phyloP scores from a whole-genome alignment of 23 red algal species.

The Cyanidium caldarium region DNA sequence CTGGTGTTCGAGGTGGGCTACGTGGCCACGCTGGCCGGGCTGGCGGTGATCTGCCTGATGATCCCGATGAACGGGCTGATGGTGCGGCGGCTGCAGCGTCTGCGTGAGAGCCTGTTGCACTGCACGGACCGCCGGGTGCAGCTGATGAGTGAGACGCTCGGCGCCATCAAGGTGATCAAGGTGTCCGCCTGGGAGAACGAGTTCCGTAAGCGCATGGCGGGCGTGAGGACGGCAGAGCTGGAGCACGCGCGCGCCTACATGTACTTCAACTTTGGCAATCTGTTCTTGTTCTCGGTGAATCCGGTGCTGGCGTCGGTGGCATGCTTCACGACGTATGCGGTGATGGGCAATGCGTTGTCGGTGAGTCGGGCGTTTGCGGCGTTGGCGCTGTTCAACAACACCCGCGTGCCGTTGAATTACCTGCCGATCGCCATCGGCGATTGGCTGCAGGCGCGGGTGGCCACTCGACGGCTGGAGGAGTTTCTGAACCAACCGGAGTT shows the following conservation, averaged over 20 bases:
- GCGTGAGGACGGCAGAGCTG: slow-evolving; percentile 27
- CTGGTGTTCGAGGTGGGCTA: slow-evolving; percentile 39
- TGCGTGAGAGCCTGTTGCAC: slow-evolving; percentile 30
- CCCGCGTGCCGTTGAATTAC: slow-evolving; percentile 36
- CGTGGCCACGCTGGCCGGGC: slow-evolving; percentile 34
- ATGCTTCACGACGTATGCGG: slow-evolving; percentile 30
- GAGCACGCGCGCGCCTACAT: slow-evolving; percentile 19
- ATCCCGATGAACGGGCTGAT: slow-evolving; percentile 39
- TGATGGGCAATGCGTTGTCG: slow-evolving; percentile 12
- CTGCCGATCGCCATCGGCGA: slow-evolving; percentile 39
- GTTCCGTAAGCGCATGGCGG: slow-evolving; percentile 37
- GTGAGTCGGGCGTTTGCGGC: slow-evolving; percentile 46
- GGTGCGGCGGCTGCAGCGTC: slow-evolving; percentile 16
- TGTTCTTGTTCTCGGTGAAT: slow-evolving; percentile 16
- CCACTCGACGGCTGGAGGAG: slow-evolving; percentile 19
- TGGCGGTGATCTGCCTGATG: slow-evolving; percentile 22
- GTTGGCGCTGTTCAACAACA: slow-evolving; percentile 57
- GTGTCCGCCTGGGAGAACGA: slow-evolving; percentile 75
- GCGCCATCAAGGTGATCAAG: slow-evolving; percentile 77
- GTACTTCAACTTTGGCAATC: slow-evolving; percentile 16
- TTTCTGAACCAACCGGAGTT: slow-evolving; percentile 32
- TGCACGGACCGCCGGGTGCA: slow-evolving; percentile 64
- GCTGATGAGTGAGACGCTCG: slow-evolving; percentile 45
- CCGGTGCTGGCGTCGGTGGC: slow-evolving; percentile 27
- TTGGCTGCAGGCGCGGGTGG: slow-evolving; percentile 27